These are phyloP conservation scores for Chamaecyparis obtusa DNA, from an alignment of 75 land plant genomes.

Conservation along the genomic window DNA sequence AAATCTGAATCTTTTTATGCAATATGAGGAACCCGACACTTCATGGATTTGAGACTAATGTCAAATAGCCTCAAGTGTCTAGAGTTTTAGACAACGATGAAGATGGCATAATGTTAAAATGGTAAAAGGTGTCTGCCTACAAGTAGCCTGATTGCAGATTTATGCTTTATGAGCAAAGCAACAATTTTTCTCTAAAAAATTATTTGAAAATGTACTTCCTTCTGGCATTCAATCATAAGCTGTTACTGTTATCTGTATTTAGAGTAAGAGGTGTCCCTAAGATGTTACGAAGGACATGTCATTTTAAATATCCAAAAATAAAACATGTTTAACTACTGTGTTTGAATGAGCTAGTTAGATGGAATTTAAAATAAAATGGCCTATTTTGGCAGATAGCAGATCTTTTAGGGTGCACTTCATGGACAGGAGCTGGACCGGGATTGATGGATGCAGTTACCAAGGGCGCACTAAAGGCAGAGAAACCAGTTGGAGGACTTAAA, in stretches of 20 bases:
- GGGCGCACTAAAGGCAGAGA: conserved; percentile 77
- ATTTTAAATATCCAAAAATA: not conserved
- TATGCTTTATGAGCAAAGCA: not conserved
- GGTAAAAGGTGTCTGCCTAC: not conserved
- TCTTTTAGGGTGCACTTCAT: conserved; percentile 82
- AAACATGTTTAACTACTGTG: not conserved
- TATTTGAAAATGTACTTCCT: not conserved
- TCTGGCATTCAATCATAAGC: not conserved
- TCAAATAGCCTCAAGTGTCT: not conserved
- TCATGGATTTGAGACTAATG: not conserved
- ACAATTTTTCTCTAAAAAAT: not conserved
- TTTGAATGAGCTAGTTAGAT: not conserved
- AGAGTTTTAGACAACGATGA: not conserved
- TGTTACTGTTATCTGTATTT: not conserved
- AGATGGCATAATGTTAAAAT: not conserved
- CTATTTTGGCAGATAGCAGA: conserved; percentile 52
- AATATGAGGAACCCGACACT: not conserved
- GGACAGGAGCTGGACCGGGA: conserved; percentile 97
- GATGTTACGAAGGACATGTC: not conserved
- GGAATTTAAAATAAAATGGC: not conserved
- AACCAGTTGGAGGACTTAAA: conserved; percentile 90
- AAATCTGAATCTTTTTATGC: not conserved
- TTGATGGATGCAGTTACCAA: conserved; percentile 90
- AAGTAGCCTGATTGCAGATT: not conserved
- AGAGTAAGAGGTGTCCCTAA: not conserved